These are phyloP conservation scores for Spencermartinsiella europaea DNA, from an alignment of 805 yeast species.

Conservation along the genomic window DNA sequence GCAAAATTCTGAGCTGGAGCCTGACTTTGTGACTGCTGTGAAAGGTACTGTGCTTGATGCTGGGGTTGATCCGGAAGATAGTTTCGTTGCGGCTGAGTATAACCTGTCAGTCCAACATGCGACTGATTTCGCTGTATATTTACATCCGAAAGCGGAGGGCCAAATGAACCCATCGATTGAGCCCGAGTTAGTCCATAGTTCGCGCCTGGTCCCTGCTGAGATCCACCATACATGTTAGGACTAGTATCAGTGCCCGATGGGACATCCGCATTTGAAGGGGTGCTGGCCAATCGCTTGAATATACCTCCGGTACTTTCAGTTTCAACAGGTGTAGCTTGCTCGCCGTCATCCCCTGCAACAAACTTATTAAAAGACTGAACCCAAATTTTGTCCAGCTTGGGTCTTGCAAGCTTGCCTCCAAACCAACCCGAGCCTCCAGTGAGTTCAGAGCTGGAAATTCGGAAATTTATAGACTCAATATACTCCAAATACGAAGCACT, in stretches of 20 bases:
- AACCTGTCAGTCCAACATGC: slow-evolving; percentile 1
- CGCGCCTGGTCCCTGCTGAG: neutral
- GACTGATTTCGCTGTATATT: neutral
- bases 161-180: slow-evolving; percentile 5
- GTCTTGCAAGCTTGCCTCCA: slow-evolving; percentile 57
- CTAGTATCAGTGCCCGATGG: neutral
- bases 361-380: slow-evolving; percentile 74
- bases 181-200: neutral
- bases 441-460: slow-evolving; percentile 24
- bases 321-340: slow-evolving; percentile 9
- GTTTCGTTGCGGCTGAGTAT: too few relatives aligned
- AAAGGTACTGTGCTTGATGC: neutral
- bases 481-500: slow-evolving; percentile 35
- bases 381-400: slow-evolving; percentile 72
- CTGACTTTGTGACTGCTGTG: slow-evolving; percentile 1
- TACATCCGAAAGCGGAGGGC: neutral
- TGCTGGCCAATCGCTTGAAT: slow-evolving; percentile 27
- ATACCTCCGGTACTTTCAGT: slow-evolving; percentile 21
- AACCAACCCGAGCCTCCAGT: slow-evolving; percentile 46
- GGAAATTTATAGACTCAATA: slow-evolving; percentile 43
- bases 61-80: too few relatives aligned
- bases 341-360: slow-evolving; percentile 77
- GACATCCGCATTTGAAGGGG: slow-evolving; percentile 18
- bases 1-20: too few relatives aligned
- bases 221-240: neutral